Evolutionary conservation across 768 basidiomycete genomes (phyloP).

Genomic region (Infundibulicybe gibba): DNA sequence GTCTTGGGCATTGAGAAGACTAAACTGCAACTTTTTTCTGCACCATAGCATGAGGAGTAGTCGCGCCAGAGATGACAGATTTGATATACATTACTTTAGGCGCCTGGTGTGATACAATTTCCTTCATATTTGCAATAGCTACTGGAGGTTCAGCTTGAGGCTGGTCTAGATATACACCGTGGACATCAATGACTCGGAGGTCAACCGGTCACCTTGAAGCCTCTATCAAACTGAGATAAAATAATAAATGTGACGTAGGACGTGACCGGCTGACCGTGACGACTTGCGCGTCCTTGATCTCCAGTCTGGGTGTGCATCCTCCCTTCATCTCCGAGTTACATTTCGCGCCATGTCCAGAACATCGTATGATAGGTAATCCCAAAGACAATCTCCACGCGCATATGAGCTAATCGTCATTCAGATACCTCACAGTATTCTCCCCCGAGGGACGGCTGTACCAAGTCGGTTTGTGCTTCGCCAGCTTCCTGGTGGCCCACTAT

Average conservation of each 20-base stretch:
- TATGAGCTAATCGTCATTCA: conserved; percentile 17
- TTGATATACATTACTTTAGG: conserved; percentile 76
- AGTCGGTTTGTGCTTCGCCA: conserved; percentile 68
- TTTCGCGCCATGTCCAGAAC: conserved; percentile 78
- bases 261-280: conserved; percentile 38
- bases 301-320: too few species aligned
- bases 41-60: conserved; percentile 6
- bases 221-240: background rate
- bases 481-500: conserved; percentile 3
- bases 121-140: conserved; percentile 56
- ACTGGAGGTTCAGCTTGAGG: background rate
- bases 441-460: conserved; percentile 97
- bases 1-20: conserved; percentile 89
- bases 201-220: too few species aligned
- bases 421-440: conserved; percentile 96
- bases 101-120: conserved; percentile 71
- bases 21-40: conserved; percentile 96
- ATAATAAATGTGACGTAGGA: conserved; percentile 16
- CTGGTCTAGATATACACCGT: background rate
- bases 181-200: background rate
- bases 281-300: conserved; percentile 53
- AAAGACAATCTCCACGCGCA: background rate
- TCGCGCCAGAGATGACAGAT: background rate
- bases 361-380: conserved; percentile 79
- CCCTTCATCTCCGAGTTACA: background rate